Evolutionary conservation across 106 monocot species (phyloP).

Genomic region (Apostasia ramifera): DNA sequence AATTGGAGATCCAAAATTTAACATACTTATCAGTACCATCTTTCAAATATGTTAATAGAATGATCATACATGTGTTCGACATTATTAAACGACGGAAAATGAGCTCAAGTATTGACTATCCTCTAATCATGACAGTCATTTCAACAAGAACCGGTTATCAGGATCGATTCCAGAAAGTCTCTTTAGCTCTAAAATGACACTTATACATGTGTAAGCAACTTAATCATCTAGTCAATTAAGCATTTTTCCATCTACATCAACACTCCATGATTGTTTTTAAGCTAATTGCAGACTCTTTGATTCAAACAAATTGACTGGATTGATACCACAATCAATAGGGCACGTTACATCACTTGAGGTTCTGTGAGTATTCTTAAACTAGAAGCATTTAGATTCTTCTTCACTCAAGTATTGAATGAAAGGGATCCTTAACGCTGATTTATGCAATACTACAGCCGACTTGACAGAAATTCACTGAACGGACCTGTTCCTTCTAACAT

Average conservation of each 20-base stretch:
- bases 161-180: conserved; percentile 50
- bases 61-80: too few species aligned
- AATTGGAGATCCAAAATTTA: too few species aligned
- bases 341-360: conserved; percentile 38
- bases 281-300: conserved; percentile 54
- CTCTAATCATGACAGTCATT: conserved; percentile 49
- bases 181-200: conserved; percentile 47
- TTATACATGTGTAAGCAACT: conserved; percentile 72
- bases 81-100: too few species aligned
- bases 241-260: background rate
- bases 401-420: too few species aligned
- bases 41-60: too few species aligned
- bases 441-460: conserved; percentile 40
- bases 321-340: conserved; percentile 54
- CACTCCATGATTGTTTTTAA: conserved; percentile 1
- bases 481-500: conserved; percentile 63
- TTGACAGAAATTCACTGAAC: conserved; percentile 59
- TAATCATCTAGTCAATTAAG: background rate
- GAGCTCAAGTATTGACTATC: background rate
- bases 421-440: background rate
- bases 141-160: conserved; percentile 72
- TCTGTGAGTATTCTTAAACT: conserved; percentile 44
- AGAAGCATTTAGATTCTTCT: background rate
- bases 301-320: conserved; percentile 51
- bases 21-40: too few species aligned